Evolutionary conservation across 176 grass and related monocot genomes (phyloP).

Genomic region (Zoysia pacifica): DNA sequence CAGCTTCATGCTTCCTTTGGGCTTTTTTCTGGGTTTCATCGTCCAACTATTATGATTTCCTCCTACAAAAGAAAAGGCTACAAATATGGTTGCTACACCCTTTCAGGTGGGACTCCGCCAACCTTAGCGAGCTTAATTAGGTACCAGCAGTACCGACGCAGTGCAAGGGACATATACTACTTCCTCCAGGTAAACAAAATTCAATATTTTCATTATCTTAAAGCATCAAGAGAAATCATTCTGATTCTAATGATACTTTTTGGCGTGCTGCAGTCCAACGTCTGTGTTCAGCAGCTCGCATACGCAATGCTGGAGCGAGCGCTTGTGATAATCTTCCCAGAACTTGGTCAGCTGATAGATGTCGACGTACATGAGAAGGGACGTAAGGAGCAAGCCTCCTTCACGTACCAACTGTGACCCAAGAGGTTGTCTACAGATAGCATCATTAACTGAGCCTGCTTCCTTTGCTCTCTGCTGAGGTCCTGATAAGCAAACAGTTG

Average conservation of each 20-base stretch:
- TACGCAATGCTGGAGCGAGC: slow-evolving; percentile 76
- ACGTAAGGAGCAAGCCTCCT: slow-evolving; percentile 41
- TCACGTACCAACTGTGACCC: slow-evolving; percentile 51
- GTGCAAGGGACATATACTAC: slow-evolving; percentile 87
- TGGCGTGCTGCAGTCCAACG: slow-evolving; percentile 71
- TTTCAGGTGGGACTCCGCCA: slow-evolving; percentile 84
- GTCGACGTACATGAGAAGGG: slow-evolving; percentile 79
- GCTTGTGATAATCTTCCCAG: slow-evolving; percentile 77
- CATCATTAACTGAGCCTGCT: not conserved
- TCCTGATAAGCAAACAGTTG: not conserved
- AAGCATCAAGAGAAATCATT: not conserved
- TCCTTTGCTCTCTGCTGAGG: not conserved
- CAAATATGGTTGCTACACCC: slow-evolving; percentile 11
- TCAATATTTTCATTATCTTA: not conserved
- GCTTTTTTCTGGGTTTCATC: not conserved
- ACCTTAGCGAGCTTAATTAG: slow-evolving; percentile 95
- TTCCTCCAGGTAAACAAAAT: slow-evolving; percentile 85
- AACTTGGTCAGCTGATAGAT: slow-evolving; percentile 64
- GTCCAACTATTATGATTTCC: slow-evolving; percentile 8
- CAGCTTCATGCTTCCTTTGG: not conserved
- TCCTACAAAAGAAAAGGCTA: not conserved
- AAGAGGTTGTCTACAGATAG: not conserved
- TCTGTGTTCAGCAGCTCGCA: slow-evolving; percentile 89
- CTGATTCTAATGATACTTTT: slow-evolving; percentile 13
- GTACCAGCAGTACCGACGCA: slow-evolving; percentile 69